Conservation (phyloP, 192 early-diverging fungal species). For the Geosiphon pyriformis region DNA sequence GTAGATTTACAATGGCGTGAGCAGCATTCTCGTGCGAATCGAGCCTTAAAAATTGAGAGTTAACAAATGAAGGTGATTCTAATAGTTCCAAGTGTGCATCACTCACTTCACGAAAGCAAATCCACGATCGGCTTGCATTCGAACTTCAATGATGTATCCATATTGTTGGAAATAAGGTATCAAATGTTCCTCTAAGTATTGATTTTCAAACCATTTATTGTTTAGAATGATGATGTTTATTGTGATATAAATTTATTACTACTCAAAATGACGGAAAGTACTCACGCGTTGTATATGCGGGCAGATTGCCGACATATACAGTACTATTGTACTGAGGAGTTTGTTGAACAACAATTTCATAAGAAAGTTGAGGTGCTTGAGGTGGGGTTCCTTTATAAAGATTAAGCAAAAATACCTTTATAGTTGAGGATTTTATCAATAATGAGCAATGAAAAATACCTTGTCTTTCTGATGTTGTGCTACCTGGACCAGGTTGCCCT, state of each 20-base stretch:
- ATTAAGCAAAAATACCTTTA: background rate
- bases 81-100: too few species aligned
- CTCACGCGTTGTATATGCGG: conserved; percentile 70
- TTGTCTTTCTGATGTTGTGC: conserved; percentile 30
- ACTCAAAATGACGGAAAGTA: too few species aligned
- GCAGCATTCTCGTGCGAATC: conserved; percentile 89
- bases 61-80: too few species aligned
- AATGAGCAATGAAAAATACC: conserved; percentile 15
- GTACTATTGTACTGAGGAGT: conserved; percentile 81
- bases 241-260: too few species aligned
- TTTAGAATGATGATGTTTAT: too few species aligned
- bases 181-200: conserved; percentile 56
- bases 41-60: conserved; percentile 50
- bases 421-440: background rate
- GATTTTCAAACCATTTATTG: too few species aligned
- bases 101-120: conserved; percentile 84
- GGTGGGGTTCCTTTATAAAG: conserved; percentile 29
- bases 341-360: conserved; percentile 67
- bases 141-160: conserved; percentile 73
- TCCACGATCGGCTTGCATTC: conserved; percentile 85
- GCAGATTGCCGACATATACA: conserved; percentile 85
- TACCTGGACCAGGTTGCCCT: conserved; percentile 41
- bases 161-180: conserved; percentile 68
- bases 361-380: conserved; percentile 49
- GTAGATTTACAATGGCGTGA: conserved; percentile 76